These are phyloP conservation scores for Carex kokanica DNA, from an alignment of 176 grass and related monocot species.

Conservation along the genomic window DNA sequence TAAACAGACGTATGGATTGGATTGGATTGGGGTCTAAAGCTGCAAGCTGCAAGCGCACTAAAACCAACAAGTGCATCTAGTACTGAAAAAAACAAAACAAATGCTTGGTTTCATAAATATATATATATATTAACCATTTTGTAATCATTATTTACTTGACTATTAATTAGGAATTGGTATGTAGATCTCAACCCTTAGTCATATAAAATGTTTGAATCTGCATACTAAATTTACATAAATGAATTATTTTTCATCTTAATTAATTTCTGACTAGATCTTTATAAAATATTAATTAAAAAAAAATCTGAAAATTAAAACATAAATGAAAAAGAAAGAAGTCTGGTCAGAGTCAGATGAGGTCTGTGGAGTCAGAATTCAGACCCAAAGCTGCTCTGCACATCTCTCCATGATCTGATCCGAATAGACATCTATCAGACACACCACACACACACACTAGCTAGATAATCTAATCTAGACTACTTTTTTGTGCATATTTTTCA, in stretches of 20 bases:
- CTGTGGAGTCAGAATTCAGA: conserved; percentile 1
- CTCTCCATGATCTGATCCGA: conserved; percentile 24
- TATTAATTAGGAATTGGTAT: too few relatives aligned
- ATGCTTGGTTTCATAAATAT: too few relatives aligned
- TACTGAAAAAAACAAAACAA: too few relatives aligned
- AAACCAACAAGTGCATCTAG: background rate
- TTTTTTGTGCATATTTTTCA: background rate
- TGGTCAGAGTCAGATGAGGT: background rate
- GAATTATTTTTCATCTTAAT: too few relatives aligned
- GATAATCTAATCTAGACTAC: background rate
- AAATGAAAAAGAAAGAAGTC: background rate
- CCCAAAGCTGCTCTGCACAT: conserved; percentile 16
- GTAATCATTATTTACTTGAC: too few relatives aligned
- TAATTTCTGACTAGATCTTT: too few relatives aligned
- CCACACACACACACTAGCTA: background rate
- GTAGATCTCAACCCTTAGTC: too few relatives aligned
- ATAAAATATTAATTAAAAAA: too few relatives aligned
- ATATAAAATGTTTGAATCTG: too few relatives aligned
- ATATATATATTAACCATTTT: too few relatives aligned
- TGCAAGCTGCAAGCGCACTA: conserved; percentile 14
- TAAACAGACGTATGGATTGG: conserved; percentile 17
- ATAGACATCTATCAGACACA: background rate
- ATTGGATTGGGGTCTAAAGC: background rate
- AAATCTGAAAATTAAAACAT: background rate
- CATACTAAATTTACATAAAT: too few relatives aligned